Conservation (phyloP, 495 filamentous ascomycete genomes). For the Aspergillus funiculosus region DNA sequence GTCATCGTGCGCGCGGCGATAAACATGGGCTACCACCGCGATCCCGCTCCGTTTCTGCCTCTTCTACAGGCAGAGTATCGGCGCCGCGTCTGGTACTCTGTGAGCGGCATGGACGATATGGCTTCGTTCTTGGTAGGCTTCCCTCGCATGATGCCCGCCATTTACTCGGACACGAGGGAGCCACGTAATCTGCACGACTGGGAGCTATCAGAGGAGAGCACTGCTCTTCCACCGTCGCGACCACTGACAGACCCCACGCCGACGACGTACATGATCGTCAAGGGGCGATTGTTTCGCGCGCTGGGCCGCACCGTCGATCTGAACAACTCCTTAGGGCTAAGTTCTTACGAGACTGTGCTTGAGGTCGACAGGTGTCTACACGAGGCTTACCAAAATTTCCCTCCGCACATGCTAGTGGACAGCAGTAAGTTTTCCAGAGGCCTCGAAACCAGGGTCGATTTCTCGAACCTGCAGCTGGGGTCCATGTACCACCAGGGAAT, state of each 20-base stretch:
- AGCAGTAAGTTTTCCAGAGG: neutral
- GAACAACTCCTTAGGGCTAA: neutral
- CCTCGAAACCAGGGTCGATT: neutral
- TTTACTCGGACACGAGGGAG: slow-evolving; percentile 32
- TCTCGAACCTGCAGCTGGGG: neutral
- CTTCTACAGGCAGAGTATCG: slow-evolving; percentile 52
- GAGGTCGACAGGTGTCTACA: slow-evolving; percentile 1
- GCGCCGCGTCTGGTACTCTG: slow-evolving; percentile 48
- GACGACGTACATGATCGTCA: slow-evolving; percentile 10
- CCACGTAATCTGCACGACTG: slow-evolving; percentile 35
- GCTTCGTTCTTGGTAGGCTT: slow-evolving; percentile 38
- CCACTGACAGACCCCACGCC: slow-evolving; percentile 19
- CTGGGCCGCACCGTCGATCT: slow-evolving; percentile 9
- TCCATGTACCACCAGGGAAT: slow-evolving; percentile 13
- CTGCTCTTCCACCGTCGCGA: slow-evolving; percentile 20
- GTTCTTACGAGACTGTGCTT: neutral
- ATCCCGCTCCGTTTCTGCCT: slow-evolving; percentile 42
- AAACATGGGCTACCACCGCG: slow-evolving; percentile 46
- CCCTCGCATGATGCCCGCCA: slow-evolving; percentile 27
- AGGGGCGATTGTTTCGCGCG: slow-evolving; percentile 5
- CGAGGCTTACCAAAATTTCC: neutral
- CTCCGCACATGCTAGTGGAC: slow-evolving; percentile 4
- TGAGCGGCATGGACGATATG: slow-evolving; percentile 46
- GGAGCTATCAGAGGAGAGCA: slow-evolving; percentile 25
- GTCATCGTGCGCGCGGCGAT: slow-evolving; percentile 35